Evolutionary conservation across 495 filamentous ascomycete genomes (phyloP), one percentile per base, ranked within the genome.

Genomic region (Penicillium angulare): DNA sequence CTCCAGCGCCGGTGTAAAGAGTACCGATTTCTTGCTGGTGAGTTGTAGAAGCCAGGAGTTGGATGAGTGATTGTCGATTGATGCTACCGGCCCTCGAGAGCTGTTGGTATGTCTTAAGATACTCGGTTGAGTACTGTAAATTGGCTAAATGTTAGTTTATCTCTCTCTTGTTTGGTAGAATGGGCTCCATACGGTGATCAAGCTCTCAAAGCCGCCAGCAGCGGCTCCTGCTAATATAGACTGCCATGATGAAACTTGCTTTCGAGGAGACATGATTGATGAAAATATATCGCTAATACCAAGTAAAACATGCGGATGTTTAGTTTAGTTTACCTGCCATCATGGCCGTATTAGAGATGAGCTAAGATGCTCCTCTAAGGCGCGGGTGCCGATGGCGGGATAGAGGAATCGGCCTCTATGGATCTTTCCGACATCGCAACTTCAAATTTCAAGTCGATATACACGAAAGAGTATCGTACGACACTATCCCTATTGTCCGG

Each of bases 81-180:
- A 16, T 16, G 13, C 39, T 22, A 42, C 12, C 35, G 7, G 26
- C 41, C 0, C 51, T 45, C 15, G 38, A 29, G 0, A 61, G 51
- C 23, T 61, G 58, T 55, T 61, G 58, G 22, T 54, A 43, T 7
- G 58, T 61, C 38, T 61, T 61, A 0, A 61, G 31, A 35, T 61
- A 61, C 36, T 61, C 58, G 8, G 58, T 61, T 0, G 44, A 20
- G 17, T 47, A 47, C 44, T 47, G 23, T 3, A 34, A 12, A 1
- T 18, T n/a, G n/a, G n/a, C 16, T 5, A n/a, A 36, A 6, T 24
- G 32, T 38, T 18, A 47, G 32, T 26, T 24, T 18, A 27, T 18
- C 4, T 21, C 29, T 17, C 20, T 32, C n/a, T 36, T 18, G 5
- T 5, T 5, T 5, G 26, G 26, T 36, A 36, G 4, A 5, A n/a